phyloP scores from a whole-genome alignment of 2,329 filamentous ascomycete species.

The Diaporthe capsici region DNA sequence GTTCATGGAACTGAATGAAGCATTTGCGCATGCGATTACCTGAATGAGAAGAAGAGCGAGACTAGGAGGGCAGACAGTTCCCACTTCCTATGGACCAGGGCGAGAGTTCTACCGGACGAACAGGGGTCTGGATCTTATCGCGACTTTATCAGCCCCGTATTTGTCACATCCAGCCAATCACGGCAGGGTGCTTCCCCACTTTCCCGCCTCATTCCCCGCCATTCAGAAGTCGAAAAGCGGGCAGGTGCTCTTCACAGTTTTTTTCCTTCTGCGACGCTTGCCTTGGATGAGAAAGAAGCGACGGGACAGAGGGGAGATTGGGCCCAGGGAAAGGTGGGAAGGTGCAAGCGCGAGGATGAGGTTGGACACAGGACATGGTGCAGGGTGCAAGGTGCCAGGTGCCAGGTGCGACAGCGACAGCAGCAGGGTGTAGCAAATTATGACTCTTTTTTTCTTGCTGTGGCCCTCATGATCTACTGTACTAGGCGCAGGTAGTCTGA shows the following conservation, averaged over 20 bases:
- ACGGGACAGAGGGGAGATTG: conserved; percentile 11
- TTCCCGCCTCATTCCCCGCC: conserved; percentile 34
- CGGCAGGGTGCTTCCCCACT: conserved; percentile 11
- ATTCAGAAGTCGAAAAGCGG: conserved; percentile 36
- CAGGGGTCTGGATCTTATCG: conserved; percentile 27
- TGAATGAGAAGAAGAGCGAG: conserved; percentile 10
- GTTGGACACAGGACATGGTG: conserved; percentile 5
- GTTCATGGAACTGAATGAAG: background rate
- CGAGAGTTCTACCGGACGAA: conserved; percentile 17
- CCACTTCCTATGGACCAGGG: background rate
- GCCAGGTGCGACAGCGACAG: background rate
- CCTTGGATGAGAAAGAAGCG: conserved; percentile 22
- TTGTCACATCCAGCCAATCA: conserved; percentile 16
- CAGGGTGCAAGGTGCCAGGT: conserved; percentile 1
- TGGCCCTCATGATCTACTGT: background rate
- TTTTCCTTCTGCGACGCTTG: conserved; percentile 20
- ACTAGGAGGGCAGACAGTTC: background rate
- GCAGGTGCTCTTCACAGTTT: conserved; percentile 39
- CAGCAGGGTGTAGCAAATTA: background rate
- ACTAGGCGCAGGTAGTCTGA: background rate
- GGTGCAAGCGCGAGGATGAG: conserved; percentile 17
- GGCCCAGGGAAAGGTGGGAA: background rate
- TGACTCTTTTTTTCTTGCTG: background rate
- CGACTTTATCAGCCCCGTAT: conserved; percentile 36
- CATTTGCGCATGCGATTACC: conserved; percentile 10